A percentile compares a stretch with the other conserved stretches of the same genome.
Evolutionary conservation across 352 stramenopile genomes (phyloP).

Genomic region (Globisporangium okanoganense): DNA sequence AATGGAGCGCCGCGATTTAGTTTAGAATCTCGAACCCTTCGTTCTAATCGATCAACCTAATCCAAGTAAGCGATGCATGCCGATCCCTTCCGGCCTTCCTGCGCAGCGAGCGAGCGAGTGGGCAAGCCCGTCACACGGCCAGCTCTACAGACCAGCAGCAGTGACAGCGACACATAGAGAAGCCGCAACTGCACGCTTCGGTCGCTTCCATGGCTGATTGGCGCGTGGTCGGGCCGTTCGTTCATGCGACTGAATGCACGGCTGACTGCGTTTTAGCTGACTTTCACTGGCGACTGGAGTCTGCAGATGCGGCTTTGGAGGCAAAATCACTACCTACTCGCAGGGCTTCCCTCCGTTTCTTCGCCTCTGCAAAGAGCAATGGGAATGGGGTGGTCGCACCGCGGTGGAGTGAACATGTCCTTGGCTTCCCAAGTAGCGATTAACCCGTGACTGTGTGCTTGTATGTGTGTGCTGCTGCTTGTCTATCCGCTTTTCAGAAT

Average conservation of each 20-base stretch:
- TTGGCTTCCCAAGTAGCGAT: constrained; percentile 51
- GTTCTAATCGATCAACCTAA: constrained; percentile 36
- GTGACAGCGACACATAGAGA: constrained; percentile 13
- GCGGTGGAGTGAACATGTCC: constrained; percentile 38
- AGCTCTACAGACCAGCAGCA: constrained; percentile 10
- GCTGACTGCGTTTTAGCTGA: constrained; percentile 4
- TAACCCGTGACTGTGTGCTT: constrained; percentile 30
- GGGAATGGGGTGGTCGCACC: constrained; percentile 2
- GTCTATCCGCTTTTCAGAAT: constrained; percentile 69
- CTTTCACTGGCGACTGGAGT: constrained; percentile 5
- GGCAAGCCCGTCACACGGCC: neutral
- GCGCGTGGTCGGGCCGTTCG: neutral
- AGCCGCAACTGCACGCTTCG: constrained; percentile 17
- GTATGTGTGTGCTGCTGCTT: constrained; percentile 20
- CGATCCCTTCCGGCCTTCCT: neutral
- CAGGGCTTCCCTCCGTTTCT: constrained; percentile 12
- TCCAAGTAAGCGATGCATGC: constrained; percentile 31
- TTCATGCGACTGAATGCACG: constrained; percentile 1
- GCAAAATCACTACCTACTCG: constrained; percentile 35
- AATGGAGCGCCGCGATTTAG: neutral
- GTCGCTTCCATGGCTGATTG: neutral
- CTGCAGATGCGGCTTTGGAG: constrained; percentile 60
- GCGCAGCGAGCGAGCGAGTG: neutral
- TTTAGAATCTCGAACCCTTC: constrained; percentile 32
- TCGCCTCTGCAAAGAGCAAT: constrained; percentile 13